A percentile compares a stretch with the other conserved stretches of the same genome.
phyloP scores from a whole-genome alignment of 805 yeast species.

The Metschnikowia sp. region DNA sequence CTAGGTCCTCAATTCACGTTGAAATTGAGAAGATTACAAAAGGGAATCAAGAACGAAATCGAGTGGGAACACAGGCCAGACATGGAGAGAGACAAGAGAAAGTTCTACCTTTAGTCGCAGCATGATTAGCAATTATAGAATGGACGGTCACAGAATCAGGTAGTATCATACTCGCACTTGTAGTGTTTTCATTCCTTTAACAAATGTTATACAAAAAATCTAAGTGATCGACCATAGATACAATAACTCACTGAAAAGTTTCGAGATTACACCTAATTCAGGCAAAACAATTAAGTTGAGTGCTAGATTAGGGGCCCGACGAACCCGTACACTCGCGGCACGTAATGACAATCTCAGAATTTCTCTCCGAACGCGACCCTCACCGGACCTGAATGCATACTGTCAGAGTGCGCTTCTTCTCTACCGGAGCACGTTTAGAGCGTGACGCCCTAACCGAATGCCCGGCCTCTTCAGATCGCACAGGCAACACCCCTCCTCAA shows the following conservation, averaged over 20 bases:
- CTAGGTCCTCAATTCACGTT: constrained; percentile 95
- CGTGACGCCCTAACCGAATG: constrained; percentile 1
- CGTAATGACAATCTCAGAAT: no score
- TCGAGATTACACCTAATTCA: neutral
- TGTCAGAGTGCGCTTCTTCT: neutral
- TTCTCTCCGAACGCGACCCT: neutral
- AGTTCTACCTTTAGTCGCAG: constrained; percentile 64
- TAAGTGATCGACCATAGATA: no score
- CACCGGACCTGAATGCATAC: neutral
- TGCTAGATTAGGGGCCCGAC: neutral
- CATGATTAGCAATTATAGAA: no score
- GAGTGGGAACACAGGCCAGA: constrained; percentile 97
- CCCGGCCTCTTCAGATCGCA: constrained; percentile 1
- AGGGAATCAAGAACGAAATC: constrained; percentile 85
- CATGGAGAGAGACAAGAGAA: constrained; percentile 94
- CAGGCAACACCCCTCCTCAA: neutral
- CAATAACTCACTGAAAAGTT: no score
- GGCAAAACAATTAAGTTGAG: neutral
- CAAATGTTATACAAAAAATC: no score
- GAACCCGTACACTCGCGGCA: neutral
- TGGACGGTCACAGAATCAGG: neutral
- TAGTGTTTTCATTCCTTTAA: no score
- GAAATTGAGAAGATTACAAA: constrained; percentile 82
- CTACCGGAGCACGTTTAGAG: neutral
- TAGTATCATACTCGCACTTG: neutral